These are phyloP conservation scores for Cadophora gregata DNA, from an alignment of 2,329 filamentous ascomycete genomes.

Conservation along the genomic window DNA sequence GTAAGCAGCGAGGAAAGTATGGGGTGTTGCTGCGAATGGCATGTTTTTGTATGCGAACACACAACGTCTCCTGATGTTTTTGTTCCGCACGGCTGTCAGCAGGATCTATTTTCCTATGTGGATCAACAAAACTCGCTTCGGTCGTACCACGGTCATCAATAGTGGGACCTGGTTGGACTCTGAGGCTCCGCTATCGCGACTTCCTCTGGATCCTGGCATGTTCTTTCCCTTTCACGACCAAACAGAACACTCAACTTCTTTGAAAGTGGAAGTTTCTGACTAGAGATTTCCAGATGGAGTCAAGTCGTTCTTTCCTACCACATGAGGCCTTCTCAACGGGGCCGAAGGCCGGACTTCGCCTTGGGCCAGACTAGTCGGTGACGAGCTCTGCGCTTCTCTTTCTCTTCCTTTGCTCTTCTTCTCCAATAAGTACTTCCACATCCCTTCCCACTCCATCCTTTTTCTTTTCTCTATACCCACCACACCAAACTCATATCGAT, in stretches of 20 bases:
- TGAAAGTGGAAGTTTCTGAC: neutral
- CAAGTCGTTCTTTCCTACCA: neutral
- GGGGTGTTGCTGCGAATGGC: neutral
- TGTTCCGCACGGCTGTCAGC: neutral
- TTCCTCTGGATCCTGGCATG: conserved; percentile 2
- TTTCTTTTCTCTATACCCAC: neutral
- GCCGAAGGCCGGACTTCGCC: neutral
- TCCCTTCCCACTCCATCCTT: neutral
- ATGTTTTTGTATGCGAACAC: neutral
- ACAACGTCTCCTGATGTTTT: conserved; percentile 14
- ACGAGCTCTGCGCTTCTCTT: neutral
- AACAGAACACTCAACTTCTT: neutral
- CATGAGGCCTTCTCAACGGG: neutral
- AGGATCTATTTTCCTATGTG: neutral
- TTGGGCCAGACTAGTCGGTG: neutral
- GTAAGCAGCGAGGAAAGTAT: neutral
- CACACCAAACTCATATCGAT: neutral
- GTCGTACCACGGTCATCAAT: conserved; percentile 20
- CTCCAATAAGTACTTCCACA: conserved; percentile 2
- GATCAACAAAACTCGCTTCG: conserved; percentile 16
- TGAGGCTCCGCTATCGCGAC: neutral
- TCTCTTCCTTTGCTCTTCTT: neutral
- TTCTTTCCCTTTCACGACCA: neutral
- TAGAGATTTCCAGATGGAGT: neutral
- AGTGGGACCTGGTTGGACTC: neutral